These are phyloP conservation scores for Aspergillus transmontanensis DNA, from an alignment of 2,329 filamentous ascomycete species.

Conservation along the genomic window DNA sequence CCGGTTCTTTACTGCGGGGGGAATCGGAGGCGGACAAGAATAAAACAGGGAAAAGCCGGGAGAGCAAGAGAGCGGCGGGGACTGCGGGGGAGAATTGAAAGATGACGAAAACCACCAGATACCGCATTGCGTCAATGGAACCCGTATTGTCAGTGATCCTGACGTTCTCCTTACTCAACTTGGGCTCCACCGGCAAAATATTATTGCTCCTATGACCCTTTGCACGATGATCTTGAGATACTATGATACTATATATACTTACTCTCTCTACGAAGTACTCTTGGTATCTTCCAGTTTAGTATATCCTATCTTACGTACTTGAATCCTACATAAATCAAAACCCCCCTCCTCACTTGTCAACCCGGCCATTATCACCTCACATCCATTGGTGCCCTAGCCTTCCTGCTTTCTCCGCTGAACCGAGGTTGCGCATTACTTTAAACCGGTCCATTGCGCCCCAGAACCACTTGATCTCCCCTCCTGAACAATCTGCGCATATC, in stretches of 20 bases:
- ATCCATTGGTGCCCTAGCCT: conserved; percentile 3
- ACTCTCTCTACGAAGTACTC: too few species aligned
- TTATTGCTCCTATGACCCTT: background rate
- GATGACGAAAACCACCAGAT: background rate
- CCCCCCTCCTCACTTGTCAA: background rate
- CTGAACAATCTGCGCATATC: conserved; percentile 5
- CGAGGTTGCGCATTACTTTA: conserved; percentile 27
- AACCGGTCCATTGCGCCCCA: conserved; percentile 4
- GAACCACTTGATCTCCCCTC: conserved; percentile 3
- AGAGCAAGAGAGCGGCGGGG: conserved; percentile 22
- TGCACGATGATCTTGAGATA: background rate
- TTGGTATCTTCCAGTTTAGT: background rate
- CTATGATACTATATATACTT: background rate
- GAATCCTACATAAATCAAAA: background rate
- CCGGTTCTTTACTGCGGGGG: conserved; percentile 15
- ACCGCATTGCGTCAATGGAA: conserved; percentile 18
- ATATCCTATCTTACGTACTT: background rate
- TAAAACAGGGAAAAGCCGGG: conserved; percentile 18
- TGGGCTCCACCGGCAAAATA: conserved; percentile 7
- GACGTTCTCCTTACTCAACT: background rate
- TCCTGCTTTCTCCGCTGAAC: conserved; percentile 32
- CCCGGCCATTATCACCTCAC: background rate
- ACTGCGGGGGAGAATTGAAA: background rate
- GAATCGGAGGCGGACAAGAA: conserved; percentile 24
- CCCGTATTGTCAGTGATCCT: background rate